Evolutionary conservation across 768 basidiomycete genomes (phyloP).

Genomic region (Leccinum subgranulosum): DNA sequence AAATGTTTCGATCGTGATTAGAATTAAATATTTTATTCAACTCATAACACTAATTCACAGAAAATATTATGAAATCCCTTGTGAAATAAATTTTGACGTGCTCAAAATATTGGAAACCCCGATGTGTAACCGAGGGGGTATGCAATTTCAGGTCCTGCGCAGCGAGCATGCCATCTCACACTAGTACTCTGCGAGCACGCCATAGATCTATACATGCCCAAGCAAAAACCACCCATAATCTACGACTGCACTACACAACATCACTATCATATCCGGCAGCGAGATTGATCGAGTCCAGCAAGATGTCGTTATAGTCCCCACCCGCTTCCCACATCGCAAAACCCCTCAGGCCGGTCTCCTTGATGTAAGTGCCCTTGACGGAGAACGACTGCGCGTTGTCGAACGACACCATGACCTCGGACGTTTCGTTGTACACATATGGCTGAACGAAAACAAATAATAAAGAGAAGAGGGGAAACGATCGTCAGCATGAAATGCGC

Average conservation of each 20-base stretch:
- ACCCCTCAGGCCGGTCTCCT: conserved; percentile 47
- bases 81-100: too few species aligned
- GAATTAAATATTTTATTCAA: too few species aligned
- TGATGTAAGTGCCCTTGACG: conserved; percentile 60
- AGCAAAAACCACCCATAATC: not conserved
- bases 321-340: conserved; percentile 73
- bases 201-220: not conserved
- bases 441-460: conserved; percentile 39
- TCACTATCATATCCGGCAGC: not conserved
- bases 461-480: not conserved
- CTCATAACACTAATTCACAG: too few species aligned
- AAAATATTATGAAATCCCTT: too few species aligned
- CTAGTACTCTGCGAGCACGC: not conserved
- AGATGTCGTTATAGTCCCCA: conserved; percentile 56
- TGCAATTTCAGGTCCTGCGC: too few species aligned
- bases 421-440: conserved; percentile 55
- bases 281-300: conserved; percentile 52
- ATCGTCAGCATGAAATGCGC: not conserved
- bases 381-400: conserved; percentile 56
- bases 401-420: conserved; percentile 57
- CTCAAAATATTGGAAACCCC: too few species aligned
- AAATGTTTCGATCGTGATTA: too few species aligned
- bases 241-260: not conserved
- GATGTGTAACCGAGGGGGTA: too few species aligned
- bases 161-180: too few species aligned